phyloP scores from a whole-genome alignment of 2,329 filamentous ascomycete species.

The Tolypocladium ophioglossoides region DNA sequence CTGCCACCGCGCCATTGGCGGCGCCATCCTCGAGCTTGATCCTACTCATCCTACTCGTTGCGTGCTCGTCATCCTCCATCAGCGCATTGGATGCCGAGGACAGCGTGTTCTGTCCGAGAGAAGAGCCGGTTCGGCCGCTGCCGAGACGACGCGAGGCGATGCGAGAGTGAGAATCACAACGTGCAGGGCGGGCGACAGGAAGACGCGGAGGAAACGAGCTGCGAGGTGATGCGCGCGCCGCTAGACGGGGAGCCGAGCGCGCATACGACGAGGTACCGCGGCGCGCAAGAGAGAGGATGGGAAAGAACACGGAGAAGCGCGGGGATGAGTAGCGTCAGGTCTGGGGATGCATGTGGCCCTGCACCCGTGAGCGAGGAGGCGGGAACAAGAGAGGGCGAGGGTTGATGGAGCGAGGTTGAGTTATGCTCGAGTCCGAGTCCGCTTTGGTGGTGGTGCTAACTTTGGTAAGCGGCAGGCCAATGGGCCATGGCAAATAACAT shows the following conservation, averaged over 20 bases:
- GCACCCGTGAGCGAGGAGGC: conserved; percentile 6
- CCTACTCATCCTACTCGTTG: conserved; percentile 30
- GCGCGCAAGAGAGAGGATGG: background rate
- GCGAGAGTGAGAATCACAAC: background rate
- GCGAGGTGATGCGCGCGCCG: background rate
- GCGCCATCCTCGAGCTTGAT: conserved; percentile 32
- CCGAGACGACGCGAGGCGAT: background rate
- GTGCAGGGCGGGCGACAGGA: background rate
- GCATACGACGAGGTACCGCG: background rate
- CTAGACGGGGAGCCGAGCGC: background rate
- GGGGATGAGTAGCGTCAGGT: background rate
- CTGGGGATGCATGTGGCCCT: conserved; percentile 10
- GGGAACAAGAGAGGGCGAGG: conserved; percentile 1
- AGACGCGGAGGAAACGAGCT: background rate
- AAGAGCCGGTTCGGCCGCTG: background rate
- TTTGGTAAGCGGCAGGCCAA: background rate
- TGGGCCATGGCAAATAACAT: background rate
- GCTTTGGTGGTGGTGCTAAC: background rate
- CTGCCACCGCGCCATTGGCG: conserved; percentile 25
- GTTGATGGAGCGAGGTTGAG: background rate
- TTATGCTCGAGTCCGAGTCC: background rate
- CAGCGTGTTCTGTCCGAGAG: background rate
- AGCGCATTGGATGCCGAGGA: conserved; percentile 6
- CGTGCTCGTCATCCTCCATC: conserved; percentile 32
- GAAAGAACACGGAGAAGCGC: background rate